These are phyloP conservation scores for Emergomyces orientalis DNA, from an alignment of 2,329 filamentous ascomycete species.

Conservation along the genomic window DNA sequence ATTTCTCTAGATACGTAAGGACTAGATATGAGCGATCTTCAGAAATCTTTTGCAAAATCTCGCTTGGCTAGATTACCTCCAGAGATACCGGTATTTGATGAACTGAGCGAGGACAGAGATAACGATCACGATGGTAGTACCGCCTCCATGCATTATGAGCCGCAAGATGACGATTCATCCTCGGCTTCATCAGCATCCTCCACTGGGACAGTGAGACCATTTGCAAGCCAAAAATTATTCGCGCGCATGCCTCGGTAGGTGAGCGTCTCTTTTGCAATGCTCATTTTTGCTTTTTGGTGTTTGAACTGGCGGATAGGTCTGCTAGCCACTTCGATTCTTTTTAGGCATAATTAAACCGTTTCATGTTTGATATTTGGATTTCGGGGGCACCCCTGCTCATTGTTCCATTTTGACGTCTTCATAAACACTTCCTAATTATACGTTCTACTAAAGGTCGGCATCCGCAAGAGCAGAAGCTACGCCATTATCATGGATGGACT, in stretches of 20 bases:
- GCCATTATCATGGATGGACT: slow-evolving; percentile 74
- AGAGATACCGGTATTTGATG: slow-evolving; percentile 42
- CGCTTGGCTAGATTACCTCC: slow-evolving; percentile 57
- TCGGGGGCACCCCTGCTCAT: neutral
- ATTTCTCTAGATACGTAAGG: neutral
- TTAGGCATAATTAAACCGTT: neutral
- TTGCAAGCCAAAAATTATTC: slow-evolving; percentile 62
- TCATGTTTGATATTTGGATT: neutral
- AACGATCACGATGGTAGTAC: slow-evolving; percentile 21
- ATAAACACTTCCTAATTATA: slow-evolving; percentile 2
- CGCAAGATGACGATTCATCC: slow-evolving; percentile 56
- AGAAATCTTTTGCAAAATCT: slow-evolving; percentile 67
- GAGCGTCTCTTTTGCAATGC: neutral
- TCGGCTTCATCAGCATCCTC: slow-evolving; percentile 79
- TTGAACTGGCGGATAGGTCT: neutral
- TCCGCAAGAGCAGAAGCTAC: slow-evolving; percentile 28
- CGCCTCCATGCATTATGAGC: slow-evolving; percentile 18
- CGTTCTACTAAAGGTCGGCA: slow-evolving; percentile 4
- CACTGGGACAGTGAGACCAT: slow-evolving; percentile 81
- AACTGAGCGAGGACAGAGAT: slow-evolving; percentile 28
- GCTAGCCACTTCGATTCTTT: slow-evolving; percentile 9
- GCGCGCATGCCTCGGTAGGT: slow-evolving; percentile 59
- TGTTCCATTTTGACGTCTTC: neutral
- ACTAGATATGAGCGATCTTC: slow-evolving; percentile 63
- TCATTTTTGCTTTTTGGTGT: neutral